These are phyloP conservation scores for Hypoxylon sp. DNA, from an alignment of 2,329 filamentous ascomycete species.

Conservation along the genomic window DNA sequence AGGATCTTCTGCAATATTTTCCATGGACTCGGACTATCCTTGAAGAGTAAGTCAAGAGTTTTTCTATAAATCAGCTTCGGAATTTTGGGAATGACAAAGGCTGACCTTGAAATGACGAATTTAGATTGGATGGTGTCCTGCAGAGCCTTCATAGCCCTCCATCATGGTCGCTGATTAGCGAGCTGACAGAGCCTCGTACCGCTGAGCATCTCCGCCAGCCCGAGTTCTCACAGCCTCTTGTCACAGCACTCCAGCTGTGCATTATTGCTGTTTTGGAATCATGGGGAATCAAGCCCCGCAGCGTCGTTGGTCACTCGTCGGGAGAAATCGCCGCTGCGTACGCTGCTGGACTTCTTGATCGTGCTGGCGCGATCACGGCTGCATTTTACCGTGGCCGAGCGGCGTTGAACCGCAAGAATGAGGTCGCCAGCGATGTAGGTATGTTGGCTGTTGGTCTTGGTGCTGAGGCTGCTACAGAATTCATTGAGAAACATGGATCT, in stretches of 20 bases:
- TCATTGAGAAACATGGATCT: conserved; percentile 18
- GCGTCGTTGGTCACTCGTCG: conserved; percentile 46
- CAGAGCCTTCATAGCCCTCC: conserved; percentile 32
- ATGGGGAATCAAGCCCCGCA: conserved; percentile 26
- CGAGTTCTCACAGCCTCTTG: conserved; percentile 45
- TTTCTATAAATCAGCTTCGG: not conserved
- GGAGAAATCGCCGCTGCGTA: conserved; percentile 47
- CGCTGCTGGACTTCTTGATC: conserved; percentile 25
- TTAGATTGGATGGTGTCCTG: conserved; percentile 41
- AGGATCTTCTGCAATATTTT: conserved; percentile 30
- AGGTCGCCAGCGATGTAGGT: conserved; percentile 13
- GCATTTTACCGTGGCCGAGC: conserved; percentile 43
- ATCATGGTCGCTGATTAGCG: conserved; percentile 44
- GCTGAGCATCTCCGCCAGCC: conserved; percentile 40
- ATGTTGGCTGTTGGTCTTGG: conserved; percentile 48
- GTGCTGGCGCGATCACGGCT: conserved; percentile 28
- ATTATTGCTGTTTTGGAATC: conserved; percentile 26
- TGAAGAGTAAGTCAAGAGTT: conserved; percentile 7
- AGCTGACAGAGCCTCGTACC: conserved; percentile 43
- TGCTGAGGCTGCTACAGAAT: not conserved
- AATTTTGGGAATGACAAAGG: not conserved
- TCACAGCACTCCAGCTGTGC: conserved; percentile 41
- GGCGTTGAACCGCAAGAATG: not conserved
- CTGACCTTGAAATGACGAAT: not conserved
- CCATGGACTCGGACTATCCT: conserved; percentile 23